Conservation (phyloP, 225 moss, liverwort and hornwort genomes). For the Sphagnum contortum region DNA sequence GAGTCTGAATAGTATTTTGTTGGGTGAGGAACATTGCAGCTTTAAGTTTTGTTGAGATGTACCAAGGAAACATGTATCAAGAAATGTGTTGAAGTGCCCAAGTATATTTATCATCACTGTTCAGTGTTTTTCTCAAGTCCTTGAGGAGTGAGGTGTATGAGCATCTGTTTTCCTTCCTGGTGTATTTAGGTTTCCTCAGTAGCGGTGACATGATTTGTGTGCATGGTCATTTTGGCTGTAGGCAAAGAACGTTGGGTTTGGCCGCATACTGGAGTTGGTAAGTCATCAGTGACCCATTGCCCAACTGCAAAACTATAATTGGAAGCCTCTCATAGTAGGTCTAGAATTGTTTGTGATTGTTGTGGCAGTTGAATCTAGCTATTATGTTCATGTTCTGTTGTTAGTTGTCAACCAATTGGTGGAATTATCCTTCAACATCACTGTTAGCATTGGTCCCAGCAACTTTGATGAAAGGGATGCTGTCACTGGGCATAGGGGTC, state of each 20-base stretch:
- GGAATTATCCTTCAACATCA: too few relatives aligned
- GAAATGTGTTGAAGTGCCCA: too few relatives aligned
- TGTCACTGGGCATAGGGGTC: too few relatives aligned
- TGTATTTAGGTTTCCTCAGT: neutral
- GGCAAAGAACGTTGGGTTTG: conserved; percentile 65
- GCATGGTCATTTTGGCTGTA: conserved; percentile 10
- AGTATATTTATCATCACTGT: neutral
- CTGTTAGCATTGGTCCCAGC: too few relatives aligned
- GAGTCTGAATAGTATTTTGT: neutral
- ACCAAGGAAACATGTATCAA: too few relatives aligned
- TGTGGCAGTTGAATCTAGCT: neutral
- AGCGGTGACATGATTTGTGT: neutral
- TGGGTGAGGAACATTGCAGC: too few relatives aligned
- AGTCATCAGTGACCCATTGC: neutral
- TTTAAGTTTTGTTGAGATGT: too few relatives aligned
- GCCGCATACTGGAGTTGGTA: conserved; percentile 54
- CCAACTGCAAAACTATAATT: too few relatives aligned
- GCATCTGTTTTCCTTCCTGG: too few relatives aligned
- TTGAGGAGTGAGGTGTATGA: neutral
- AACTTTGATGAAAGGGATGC: too few relatives aligned
- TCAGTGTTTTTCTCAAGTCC: neutral
- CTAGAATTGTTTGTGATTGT: neutral
- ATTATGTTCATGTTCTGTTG: neutral
- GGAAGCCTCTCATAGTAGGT: too few relatives aligned
- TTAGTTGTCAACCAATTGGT: neutral